Conservation (phyloP, 805 yeast genomes). For the Grigorovia yakushimaensis region DNA sequence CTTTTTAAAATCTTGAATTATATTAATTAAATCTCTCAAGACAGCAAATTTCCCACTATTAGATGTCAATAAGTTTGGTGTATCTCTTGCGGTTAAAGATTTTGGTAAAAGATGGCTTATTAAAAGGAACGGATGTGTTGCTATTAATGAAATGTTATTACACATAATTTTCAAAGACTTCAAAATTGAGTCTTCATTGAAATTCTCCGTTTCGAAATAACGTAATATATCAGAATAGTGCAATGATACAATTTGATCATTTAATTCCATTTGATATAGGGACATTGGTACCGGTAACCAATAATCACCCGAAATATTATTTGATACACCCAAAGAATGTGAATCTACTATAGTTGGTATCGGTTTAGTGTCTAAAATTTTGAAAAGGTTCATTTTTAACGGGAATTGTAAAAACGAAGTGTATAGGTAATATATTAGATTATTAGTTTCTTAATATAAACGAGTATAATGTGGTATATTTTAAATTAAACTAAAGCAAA, state of each 20-base stretch:
- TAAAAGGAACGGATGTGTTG: conserved; percentile 81
- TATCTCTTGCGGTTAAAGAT: conserved; percentile 58
- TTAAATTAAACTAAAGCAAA: no score
- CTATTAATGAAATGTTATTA: conserved; percentile 64
- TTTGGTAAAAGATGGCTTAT: conserved; percentile 83
- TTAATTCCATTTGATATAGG: conserved; percentile 77
- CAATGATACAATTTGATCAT: conserved; percentile 82
- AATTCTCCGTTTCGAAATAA: conserved; percentile 56
- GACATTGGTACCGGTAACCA: conserved; percentile 75
- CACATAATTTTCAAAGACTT: conserved; percentile 71
- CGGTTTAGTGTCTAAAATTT: conserved; percentile 73
- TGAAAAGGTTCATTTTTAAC: conserved; percentile 64
- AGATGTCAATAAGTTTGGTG: conserved; percentile 58
- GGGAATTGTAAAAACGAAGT: no score
- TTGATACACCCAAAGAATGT: conserved; percentile 31
- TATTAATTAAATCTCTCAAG: conserved; percentile 50
- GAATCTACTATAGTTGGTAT: conserved; percentile 69
- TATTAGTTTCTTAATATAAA: no score
- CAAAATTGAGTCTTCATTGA: conserved; percentile 47
- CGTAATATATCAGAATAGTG: conserved; percentile 87
- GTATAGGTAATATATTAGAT: no score
- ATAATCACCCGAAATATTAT: conserved; percentile 46
- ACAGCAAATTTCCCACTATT: conserved; percentile 80
- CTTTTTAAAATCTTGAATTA: conserved; percentile 38
- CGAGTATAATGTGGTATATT: no score